Evolutionary conservation across 768 basidiomycete genomes (phyloP), one percentile per base, ranked within the genome.

Genomic region (Chiua virens): DNA sequence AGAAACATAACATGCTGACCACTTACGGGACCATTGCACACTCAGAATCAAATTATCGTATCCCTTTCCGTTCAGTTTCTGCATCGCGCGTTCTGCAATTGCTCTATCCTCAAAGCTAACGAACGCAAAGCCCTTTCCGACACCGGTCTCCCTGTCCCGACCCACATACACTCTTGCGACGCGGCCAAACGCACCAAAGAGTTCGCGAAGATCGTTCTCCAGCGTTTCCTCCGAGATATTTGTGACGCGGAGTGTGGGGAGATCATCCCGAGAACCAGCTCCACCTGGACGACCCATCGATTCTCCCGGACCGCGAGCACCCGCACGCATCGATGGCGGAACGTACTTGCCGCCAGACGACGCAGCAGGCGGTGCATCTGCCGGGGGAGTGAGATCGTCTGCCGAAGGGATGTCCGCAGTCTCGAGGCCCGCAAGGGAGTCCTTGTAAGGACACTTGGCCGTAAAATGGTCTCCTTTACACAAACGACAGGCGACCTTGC

Each of bases 381-480:
- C 57, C 13, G 75, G 64, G 17, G 74, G 20, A 70, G 67, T 3
- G 75, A 70, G 28, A 57, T 72, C 71, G 27, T 58, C 72, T 37
- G 69, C 9, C 10, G 75, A 57, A 5, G 77, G 72, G 0, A 73
- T 60, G 1, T 81, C 78, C 5, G 74, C 72, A 13, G 75, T 85
- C 27, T 80, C 89, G 42, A 93, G 75, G 4, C 83, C 88, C 10
- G 85, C 86, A 14, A 99, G 80, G 9, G 89, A 88, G 62, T 98
- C 94, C 73, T 94, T 97, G 80, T 94, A 95, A 7, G 97, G 97
- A 79, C 97, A 98, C 71, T 95, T 94, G 56, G 94, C 89, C 14
- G 97, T 99, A 72, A 95, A 98, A 75, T 98, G 97, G 57, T 89
- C 89, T 46, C 96, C 97, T 67, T 96, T 92, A 75, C 97, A 98